Evolutionary conservation across 495 filamentous ascomycete species (phyloP).

Genomic region (Penicillium psychrofluorescens): DNA sequence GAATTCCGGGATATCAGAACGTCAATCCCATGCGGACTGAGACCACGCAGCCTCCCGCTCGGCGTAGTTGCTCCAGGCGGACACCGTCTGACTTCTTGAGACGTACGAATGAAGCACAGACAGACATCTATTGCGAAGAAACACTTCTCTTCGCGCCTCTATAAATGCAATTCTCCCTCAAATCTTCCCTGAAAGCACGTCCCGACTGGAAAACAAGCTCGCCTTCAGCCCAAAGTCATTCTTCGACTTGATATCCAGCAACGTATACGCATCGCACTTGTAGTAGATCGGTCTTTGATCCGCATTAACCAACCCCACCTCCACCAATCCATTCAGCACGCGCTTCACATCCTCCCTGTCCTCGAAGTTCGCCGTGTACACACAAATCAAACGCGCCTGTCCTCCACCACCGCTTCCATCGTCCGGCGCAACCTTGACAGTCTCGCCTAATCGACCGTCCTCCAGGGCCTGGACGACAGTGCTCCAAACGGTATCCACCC

Average conservation of each 20-base stretch:
- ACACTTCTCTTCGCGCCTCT: too few species aligned
- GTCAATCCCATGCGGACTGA: too few species aligned
- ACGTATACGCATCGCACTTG: constrained; percentile 74
- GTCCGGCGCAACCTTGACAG: constrained; percentile 61
- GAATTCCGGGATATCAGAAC: too few species aligned
- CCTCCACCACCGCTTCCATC: constrained; percentile 21
- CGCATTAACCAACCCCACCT: constrained; percentile 48
- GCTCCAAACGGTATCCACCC: constrained; percentile 59
- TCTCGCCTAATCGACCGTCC: constrained; percentile 56
- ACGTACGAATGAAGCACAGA: background rate
- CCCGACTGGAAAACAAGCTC: constrained; percentile 38
- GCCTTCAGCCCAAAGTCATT: constrained; percentile 66
- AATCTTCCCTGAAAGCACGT: constrained; percentile 26
- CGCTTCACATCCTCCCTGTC: constrained; percentile 62
- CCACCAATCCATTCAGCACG: constrained; percentile 52
- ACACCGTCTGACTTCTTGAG: too few species aligned
- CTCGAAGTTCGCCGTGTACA: constrained; percentile 70
- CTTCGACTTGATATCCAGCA: constrained; percentile 54
- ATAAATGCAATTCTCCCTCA: background rate
- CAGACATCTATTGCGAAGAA: too few species aligned
- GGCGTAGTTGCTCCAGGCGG: too few species aligned
- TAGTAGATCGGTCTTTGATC: constrained; percentile 58
- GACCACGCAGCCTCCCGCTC: too few species aligned
- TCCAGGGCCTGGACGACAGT: constrained; percentile 55
- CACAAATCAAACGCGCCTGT: constrained; percentile 52